Conservation (phyloP, 805 yeast genomes). For the Barnettozyma wickerhamii region DNA sequence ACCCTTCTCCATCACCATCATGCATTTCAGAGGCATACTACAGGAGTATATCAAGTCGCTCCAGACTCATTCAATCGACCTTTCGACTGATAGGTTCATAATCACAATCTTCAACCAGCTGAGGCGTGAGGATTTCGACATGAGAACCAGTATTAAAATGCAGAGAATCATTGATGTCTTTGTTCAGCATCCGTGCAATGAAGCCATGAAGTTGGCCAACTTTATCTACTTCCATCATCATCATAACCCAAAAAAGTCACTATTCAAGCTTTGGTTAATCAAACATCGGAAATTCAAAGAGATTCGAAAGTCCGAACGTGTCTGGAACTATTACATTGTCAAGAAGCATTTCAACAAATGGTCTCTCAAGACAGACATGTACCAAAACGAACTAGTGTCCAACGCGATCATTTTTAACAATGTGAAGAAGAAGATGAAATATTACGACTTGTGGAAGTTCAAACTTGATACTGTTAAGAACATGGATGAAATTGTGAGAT, state of each 20-base stretch:
- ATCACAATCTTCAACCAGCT: constrained; percentile 23
- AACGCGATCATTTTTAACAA: constrained; percentile 19
- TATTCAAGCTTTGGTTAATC: constrained; percentile 19
- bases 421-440: constrained; percentile 12
- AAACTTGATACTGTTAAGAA: constrained; percentile 10
- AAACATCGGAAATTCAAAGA: constrained; percentile 18
- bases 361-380: constrained; percentile 10
- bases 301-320: constrained; percentile 11
- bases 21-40: constrained; percentile 19
- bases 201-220: constrained; percentile 24
- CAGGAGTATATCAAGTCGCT: constrained; percentile 14
- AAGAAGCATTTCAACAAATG: constrained; percentile 15
- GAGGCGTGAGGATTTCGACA: not conserved
- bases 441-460: constrained; percentile 20
- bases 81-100: constrained; percentile 18
- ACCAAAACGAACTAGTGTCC: constrained; percentile 15
- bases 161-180: constrained; percentile 19
- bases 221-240: constrained; percentile 14
- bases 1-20: constrained; percentile 6
- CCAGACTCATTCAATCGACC: constrained; percentile 14
- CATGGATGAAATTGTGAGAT: constrained; percentile 12
- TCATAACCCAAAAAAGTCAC: not conserved
- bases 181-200: constrained; percentile 18
- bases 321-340: constrained; percentile 16
- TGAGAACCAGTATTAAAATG: constrained; percentile 11